These are phyloP conservation scores for Podosphaera fusca DNA, from an alignment of 2,329 filamentous ascomycete species.

Conservation along the genomic window DNA sequence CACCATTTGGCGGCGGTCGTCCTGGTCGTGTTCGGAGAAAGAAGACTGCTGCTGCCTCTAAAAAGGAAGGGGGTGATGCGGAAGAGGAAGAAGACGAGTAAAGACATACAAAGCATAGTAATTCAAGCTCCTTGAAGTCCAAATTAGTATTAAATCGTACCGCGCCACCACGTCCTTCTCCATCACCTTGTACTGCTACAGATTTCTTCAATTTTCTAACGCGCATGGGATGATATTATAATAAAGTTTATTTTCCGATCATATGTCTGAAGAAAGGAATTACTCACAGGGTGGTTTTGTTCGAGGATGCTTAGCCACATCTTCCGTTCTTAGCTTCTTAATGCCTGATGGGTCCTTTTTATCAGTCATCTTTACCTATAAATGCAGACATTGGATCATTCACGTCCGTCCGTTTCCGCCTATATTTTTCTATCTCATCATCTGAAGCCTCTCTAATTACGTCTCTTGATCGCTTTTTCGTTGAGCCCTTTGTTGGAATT, in stretches of 20 bases:
- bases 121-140: background rate
- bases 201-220: too few relatives aligned
- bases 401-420: conserved; percentile 46
- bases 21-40: conserved; percentile 96
- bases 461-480: conserved; percentile 51
- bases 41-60: conserved; percentile 95
- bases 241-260: too few relatives aligned
- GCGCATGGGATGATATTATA: too few relatives aligned
- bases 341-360: background rate
- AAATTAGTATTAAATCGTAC: background rate
- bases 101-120: conserved; percentile 6
- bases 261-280: too few relatives aligned
- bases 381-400: conserved; percentile 10
- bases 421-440: conserved; percentile 69
- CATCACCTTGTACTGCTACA: too few relatives aligned
- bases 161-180: too few relatives aligned
- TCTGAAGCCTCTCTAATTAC: conserved; percentile 62
- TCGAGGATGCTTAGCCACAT: too few relatives aligned
- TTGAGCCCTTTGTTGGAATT: conserved; percentile 9
- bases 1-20: conserved; percentile 91
- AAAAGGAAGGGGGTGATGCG: conserved; percentile 54
- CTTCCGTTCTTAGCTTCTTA: too few relatives aligned
- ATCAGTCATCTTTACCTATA: background rate
- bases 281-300: too few relatives aligned
- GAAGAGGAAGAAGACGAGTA: conserved; percentile 45